These are phyloP conservation scores for Chalciporus pseudorubinellus DNA, from an alignment of 768 basidiomycete species.

Conservation along the genomic window DNA sequence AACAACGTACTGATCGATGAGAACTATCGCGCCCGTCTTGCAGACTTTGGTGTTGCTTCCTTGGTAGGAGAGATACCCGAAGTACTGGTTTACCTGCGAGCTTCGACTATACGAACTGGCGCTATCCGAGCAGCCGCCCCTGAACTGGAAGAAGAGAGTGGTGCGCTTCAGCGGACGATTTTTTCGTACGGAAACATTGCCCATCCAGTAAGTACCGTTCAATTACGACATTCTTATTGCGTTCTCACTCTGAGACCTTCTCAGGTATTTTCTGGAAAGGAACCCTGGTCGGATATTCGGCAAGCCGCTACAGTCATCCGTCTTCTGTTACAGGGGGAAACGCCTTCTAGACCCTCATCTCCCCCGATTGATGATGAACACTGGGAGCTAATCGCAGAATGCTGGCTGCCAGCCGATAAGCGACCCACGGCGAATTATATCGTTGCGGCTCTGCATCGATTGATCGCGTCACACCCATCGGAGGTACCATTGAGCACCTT, in stretches of 20 bases:
- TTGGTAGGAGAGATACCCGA: slow-evolving; percentile 9
- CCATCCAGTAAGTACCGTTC: slow-evolving; percentile 1
- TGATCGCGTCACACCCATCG: neutral
- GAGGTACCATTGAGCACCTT: neutral
- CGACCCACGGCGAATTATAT: slow-evolving; percentile 1
- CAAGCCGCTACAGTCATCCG: neutral
- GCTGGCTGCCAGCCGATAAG: slow-evolving; percentile 2
- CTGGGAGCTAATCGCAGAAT: slow-evolving; percentile 7
- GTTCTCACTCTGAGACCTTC: neutral
- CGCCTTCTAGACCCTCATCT: slow-evolving; percentile 5
- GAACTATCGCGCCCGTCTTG: neutral
- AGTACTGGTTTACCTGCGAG: slow-evolving; percentile 3
- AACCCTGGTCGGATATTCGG: neutral
- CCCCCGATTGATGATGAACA: slow-evolving; percentile 5
- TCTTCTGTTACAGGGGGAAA: slow-evolving; percentile 2
- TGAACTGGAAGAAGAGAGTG: slow-evolving; percentile 2
- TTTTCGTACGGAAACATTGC: slow-evolving; percentile 10
- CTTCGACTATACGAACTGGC: slow-evolving; percentile 4
- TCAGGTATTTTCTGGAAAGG: slow-evolving; percentile 5
- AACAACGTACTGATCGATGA: slow-evolving; percentile 9
- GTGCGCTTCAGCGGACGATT: neutral
- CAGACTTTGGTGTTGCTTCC: slow-evolving; percentile 10
- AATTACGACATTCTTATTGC: too few species aligned
- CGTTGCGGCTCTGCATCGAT: neutral
- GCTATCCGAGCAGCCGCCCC: slow-evolving; percentile 9